phyloP scores from a whole-genome alignment of 2,329 filamentous ascomycete species.

The Orbilia javanica region DNA sequence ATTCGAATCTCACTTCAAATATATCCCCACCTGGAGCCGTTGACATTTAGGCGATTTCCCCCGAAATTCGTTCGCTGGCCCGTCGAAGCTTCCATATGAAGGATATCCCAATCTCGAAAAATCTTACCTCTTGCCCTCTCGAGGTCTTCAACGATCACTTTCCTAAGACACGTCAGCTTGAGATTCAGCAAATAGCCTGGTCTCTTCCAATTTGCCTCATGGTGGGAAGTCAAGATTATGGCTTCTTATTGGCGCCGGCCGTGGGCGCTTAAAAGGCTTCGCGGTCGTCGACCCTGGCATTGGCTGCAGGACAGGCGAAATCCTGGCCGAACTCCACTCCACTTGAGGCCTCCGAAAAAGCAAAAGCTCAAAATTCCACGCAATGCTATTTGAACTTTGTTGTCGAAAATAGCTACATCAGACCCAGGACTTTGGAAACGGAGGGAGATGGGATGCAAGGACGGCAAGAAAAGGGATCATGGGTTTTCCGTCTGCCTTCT shows the following conservation, averaged over 20 bases:
- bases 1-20: not conserved
- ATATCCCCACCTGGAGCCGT: not conserved
- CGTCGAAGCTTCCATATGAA: constrained; percentile 29
- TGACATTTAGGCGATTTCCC: not conserved
- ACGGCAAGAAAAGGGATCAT: constrained; percentile 53
- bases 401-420: constrained; percentile 57
- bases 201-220: constrained; percentile 52
- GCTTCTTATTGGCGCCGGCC: constrained; percentile 57
- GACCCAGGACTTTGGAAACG: constrained; percentile 38
- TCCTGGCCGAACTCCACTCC: constrained; percentile 43
- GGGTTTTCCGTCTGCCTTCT: constrained; percentile 22
- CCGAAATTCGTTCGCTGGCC: not conserved
- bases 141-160: constrained; percentile 27
- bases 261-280: constrained; percentile 58
- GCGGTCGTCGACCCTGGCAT: constrained; percentile 50
- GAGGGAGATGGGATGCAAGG: constrained; percentile 38
- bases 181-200: constrained; percentile 47
- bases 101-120: constrained; percentile 29
- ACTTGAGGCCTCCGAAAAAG: constrained; percentile 38
- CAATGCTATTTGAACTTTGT: constrained; percentile 37
- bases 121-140: constrained; percentile 40
- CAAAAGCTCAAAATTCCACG: constrained; percentile 50
- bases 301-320: constrained; percentile 49
- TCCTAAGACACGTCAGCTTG: constrained; percentile 57
- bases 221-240: constrained; percentile 47